Percentiles rank a stretch among this genome's conserved stretches.
phyloP scores from a whole-genome alignment of 306 rosid species.

The Canavalia ensiformis region DNA sequence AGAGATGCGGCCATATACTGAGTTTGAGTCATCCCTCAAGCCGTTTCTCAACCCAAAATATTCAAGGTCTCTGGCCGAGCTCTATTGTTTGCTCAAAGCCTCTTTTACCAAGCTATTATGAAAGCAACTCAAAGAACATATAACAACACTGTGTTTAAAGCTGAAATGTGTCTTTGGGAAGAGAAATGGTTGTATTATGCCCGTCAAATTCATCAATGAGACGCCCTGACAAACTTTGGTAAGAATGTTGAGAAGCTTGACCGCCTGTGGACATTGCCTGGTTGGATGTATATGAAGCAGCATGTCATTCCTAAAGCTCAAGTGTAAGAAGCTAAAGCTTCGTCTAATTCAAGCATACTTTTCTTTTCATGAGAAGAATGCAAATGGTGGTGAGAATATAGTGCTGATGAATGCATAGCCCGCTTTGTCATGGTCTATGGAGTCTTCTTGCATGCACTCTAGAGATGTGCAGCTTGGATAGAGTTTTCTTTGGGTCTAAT shows the following conservation, averaged over 20 bases:
- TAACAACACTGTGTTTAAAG: constrained; percentile 92
- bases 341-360: constrained; percentile 90
- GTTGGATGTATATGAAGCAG: constrained; percentile 97
- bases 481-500: too few relatives aligned
- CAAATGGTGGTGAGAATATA: constrained; percentile 91
- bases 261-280: constrained; percentile 96
- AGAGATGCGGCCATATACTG: too few relatives aligned
- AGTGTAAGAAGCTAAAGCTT: constrained; percentile 95
- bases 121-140: constrained; percentile 99
- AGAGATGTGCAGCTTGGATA: too few relatives aligned
- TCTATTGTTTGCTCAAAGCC: constrained; percentile 96
- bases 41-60: too few relatives aligned
- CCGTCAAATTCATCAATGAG: constrained; percentile 97
- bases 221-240: constrained; percentile 91
- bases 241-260: constrained; percentile 95
- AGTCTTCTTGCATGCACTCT: too few relatives aligned
- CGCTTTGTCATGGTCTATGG: too few relatives aligned
- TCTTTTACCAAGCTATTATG: constrained; percentile 97
- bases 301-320: constrained; percentile 98
- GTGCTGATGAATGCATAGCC: too few relatives aligned
- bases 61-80: constrained; percentile 94
- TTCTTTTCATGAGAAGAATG: constrained; percentile 86
- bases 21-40: too few relatives aligned
- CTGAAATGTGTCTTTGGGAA: constrained; percentile 99
- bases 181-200: constrained; percentile 97